phyloP scores from a whole-genome alignment of 345 rosid genomes.

The Linum lewisii region DNA sequence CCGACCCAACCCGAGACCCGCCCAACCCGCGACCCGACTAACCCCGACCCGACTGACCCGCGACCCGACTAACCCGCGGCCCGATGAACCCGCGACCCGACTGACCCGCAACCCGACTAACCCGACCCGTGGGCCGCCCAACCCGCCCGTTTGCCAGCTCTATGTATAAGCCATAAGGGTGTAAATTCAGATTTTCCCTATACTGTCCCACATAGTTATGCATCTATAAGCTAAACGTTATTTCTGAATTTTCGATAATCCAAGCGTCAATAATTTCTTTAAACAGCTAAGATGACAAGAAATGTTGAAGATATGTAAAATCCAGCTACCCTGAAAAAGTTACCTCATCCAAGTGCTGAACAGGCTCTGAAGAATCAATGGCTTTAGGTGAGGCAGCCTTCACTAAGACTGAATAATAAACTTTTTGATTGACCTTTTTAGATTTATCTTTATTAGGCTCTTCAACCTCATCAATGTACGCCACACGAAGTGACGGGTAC shows the following conservation, averaged over 20 bases:
- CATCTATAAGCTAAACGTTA: neutral
- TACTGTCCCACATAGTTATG: neutral
- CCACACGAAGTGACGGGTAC: conserved; percentile 97
- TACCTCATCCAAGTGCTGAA: conserved; percentile 92
- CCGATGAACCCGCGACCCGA: too few species aligned
- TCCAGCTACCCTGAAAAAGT: neutral
- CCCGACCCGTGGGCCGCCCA: too few species aligned
- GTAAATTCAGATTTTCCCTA: neutral
- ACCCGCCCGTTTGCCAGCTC: too few species aligned
- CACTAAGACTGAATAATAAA: conserved; percentile 77
- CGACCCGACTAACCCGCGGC: too few species aligned
- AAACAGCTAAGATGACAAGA: neutral
- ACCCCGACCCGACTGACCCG: too few species aligned
- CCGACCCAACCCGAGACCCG: too few species aligned
- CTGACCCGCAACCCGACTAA: too few species aligned
- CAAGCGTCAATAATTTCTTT: too few species aligned
- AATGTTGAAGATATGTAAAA: too few species aligned
- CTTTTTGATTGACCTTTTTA: conserved; percentile 60
- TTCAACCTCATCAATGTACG: conserved; percentile 96
- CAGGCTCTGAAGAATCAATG: conserved; percentile 68
- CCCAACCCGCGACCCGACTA: too few species aligned
- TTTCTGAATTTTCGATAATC: neutral
- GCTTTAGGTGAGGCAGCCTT: conserved; percentile 84
- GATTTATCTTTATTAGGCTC: conserved; percentile 60
- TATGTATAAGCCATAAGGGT: neutral